Evolutionary conservation across 768 basidiomycete species (phyloP), one percentile per base, ranked within the genome.

Genomic region (Coprinellus aureogranulatus): DNA sequence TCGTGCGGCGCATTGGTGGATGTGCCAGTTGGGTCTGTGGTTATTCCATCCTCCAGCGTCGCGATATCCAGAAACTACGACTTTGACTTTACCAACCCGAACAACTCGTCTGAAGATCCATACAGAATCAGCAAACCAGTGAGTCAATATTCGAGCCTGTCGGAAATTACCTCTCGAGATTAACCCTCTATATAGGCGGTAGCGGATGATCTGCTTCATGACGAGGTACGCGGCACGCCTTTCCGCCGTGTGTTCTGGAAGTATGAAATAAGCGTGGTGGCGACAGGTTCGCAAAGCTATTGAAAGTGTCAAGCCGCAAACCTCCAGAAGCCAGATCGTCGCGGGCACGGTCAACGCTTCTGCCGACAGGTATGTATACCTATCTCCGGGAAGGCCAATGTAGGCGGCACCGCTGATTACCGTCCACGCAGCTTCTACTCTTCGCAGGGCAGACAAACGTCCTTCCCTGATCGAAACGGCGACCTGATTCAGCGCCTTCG

Each of bases 391-490:
- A n/a, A n/a, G n/a, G n/a, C n/a, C n/a, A n/a, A n/a, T n/a, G n/a
- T n/a, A 22, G 11, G 26, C 27, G 54, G 47, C 52, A 37, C 42
- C 20, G 23, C 37, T 23, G 54, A 39, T 52, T 44, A 28, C 20
- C 57, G 44, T 31, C 37, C 61, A 58, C 60, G 20, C 61, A 92
- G 90, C 67, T 92, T 92, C 73, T 92, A 92, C 74, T 90, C 90
- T 49, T 91, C 90, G 12, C 91, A 92, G 73, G 91, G 91, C 45
- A 81, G 91, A 61, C 84, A 85, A 63, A 92, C 90, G 2, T 88
- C 88, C 4, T 92, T 92, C 66, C 83, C 83, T 34, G 90, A 92
- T 70, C 76, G 82, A 66, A 93, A 92, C 67, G 74, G 75, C 30
- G 71, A 76, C 64, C 79, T 92, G 54, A 82, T 92, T 52, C 76